Base-by-base conservation (phyloP, 129 eudicot genomes). In the Centella asiatica region DNA sequence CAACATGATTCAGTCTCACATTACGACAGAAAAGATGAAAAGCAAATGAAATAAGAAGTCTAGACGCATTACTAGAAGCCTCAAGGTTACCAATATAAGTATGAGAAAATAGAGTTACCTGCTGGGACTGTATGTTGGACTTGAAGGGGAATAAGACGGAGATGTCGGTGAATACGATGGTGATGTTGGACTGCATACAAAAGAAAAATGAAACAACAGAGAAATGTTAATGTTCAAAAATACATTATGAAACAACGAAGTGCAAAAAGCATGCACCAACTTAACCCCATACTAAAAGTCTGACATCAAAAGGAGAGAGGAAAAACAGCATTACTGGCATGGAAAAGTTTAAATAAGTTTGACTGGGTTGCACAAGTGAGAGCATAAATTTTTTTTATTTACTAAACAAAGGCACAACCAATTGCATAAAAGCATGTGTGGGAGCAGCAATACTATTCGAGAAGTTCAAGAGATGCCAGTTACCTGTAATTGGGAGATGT, bases 41-140 rank as follows among this genome's bases (percentile, higher is more conserved):
- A 0, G 23, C 7, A 29, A 18, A 8, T 15, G 5, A 9, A 32
- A 22, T 5, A n/a, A 57, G 0, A 17, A 31, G 11, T n/a, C 2
- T 2, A 58, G 2, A 10, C 1, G 33, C 48, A 40, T 0, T 26
- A 22, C 7, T 15, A 20, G 11, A 71, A 42, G 10, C 1, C 8
- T 42, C 6, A 26, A 54, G 39, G 34, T 12, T 33, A 32, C 47
- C 11, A 48, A 11, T 24, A 19, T 20, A 71, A 29, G 4, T 51
- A 56, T 6, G 36, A 60, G 20, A 52, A 69, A 53, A 26, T 50
- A 44, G 15, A 70, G 52, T 31, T 84, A 92, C 98, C 98, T 92
- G 95, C 88, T 84, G n/a, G 95, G 95, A 74, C 97, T 90, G 65
- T 86, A 90, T 11, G 90, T 79, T 58, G 95, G 98, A 67, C 98